phyloP scores from a whole-genome alignment of 1,284 basidiomycete species.

The Anthracocystis setariae region DNA sequence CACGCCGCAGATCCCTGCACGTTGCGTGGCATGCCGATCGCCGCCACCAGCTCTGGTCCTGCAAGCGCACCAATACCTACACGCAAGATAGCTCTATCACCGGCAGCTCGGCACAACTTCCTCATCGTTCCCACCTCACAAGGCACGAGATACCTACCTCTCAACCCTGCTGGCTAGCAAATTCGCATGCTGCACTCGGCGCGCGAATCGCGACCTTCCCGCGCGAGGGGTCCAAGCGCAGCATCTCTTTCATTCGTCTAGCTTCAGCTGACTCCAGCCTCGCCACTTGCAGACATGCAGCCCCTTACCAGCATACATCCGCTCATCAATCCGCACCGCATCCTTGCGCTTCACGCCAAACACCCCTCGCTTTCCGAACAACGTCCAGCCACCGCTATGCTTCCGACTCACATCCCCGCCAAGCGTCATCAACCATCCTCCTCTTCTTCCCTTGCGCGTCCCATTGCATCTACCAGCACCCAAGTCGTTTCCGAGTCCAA shows the following conservation, averaged over 20 bases:
- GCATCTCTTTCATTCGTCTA: not conserved
- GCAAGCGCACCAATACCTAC: too few relatives aligned
- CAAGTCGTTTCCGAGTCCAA: not conserved
- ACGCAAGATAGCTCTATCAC: too few relatives aligned
- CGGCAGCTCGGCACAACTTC: too few relatives aligned
- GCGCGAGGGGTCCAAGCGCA: constrained; percentile 17
- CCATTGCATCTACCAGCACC: constrained; percentile 15
- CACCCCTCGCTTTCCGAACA: not conserved
- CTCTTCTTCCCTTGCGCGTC: constrained; percentile 14
- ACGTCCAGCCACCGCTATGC: constrained; percentile 3
- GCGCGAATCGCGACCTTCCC: too few relatives aligned
- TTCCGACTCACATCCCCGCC: constrained; percentile 8
- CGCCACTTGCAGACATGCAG: constrained; percentile 16
- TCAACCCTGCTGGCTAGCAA: too few relatives aligned
- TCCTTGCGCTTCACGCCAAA: constrained; percentile 1
- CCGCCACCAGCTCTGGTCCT: too few relatives aligned
- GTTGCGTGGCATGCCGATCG: too few relatives aligned
- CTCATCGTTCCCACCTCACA: too few relatives aligned
- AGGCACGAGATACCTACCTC: too few relatives aligned
- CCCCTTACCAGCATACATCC: constrained; percentile 24
- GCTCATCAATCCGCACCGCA: constrained; percentile 13
- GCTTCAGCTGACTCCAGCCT: not conserved
- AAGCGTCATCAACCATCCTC: constrained; percentile 34
- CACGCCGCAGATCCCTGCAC: too few relatives aligned
- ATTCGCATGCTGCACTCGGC: constrained; percentile 6